Conservation (phyloP, 148 eudicot species). For the Vaccinium macrocarpon region DNA sequence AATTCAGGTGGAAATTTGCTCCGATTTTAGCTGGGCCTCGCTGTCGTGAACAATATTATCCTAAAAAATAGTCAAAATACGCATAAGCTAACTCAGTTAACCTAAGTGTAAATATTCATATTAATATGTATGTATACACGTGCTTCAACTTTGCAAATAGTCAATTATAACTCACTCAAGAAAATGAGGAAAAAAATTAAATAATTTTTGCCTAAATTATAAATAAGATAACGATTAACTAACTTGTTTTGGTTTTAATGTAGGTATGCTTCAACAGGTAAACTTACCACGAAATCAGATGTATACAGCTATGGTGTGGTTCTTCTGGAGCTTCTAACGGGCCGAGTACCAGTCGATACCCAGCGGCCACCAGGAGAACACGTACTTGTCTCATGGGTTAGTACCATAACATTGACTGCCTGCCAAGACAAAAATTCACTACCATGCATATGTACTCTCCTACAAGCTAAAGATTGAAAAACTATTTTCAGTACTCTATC, state of each 20-base stretch:
- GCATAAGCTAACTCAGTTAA: too few relatives aligned
- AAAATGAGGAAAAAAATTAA: neutral
- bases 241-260: neutral
- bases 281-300: conserved; percentile 95
- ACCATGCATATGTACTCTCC: too few relatives aligned
- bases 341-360: conserved; percentile 78
- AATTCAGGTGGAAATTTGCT: too few relatives aligned
- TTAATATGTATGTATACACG: too few relatives aligned
- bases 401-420: conserved; percentile 18
- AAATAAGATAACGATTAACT: neutral
- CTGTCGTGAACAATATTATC: too few relatives aligned
- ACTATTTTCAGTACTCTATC: too few relatives aligned
- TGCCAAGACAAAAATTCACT: neutral
- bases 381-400: conserved; percentile 89
- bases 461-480: too few relatives aligned
- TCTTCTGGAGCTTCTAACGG: conserved; percentile 87
- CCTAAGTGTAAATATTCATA: too few relatives aligned
- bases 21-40: too few relatives aligned
- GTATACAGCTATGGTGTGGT: conserved; percentile 93
- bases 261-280: conserved; percentile 90
- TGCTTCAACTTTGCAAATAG: neutral
- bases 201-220: neutral
- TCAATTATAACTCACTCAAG: neutral
- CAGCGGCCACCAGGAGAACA: conserved; percentile 82
- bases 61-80: too few relatives aligned